These are phyloP conservation scores for Vigna mungo DNA, from an alignment of 306 rosid genomes.

Conservation along the genomic window DNA sequence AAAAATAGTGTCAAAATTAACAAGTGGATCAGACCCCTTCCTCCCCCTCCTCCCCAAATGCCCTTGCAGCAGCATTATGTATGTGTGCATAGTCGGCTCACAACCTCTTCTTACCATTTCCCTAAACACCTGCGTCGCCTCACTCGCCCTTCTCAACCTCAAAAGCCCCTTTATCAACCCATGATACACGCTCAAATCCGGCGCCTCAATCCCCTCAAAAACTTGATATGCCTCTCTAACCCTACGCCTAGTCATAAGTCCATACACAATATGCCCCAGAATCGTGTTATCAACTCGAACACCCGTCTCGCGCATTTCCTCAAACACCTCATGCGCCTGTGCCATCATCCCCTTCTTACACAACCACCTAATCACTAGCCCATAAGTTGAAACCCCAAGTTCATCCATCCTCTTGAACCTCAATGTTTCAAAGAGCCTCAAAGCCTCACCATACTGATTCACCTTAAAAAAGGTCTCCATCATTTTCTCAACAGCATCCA, in stretches of 20 bases:
- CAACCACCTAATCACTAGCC: constrained; percentile 72
- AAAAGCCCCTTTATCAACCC: constrained; percentile 79
- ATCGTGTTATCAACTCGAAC: constrained; percentile 59
- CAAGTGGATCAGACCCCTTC: constrained; percentile 76
- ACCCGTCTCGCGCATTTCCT: constrained; percentile 76
- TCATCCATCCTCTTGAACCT: constrained; percentile 69
- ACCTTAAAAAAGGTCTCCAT: constrained; percentile 72
- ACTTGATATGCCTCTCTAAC: constrained; percentile 65
- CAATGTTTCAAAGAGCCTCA: constrained; percentile 72
- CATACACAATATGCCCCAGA: constrained; percentile 59
- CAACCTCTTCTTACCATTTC: constrained; percentile 72
- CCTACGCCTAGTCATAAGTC: constrained; percentile 62
- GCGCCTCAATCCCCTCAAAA: constrained; percentile 45
- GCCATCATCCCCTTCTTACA: constrained; percentile 64
- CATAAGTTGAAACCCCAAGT: constrained; percentile 62
- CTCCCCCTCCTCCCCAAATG: constrained; percentile 67
- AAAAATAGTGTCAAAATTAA: constrained; percentile 81
- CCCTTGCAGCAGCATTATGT: constrained; percentile 85
- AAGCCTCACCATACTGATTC: constrained; percentile 59
- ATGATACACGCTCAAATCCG: constrained; percentile 65
- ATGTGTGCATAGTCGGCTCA: constrained; percentile 77
- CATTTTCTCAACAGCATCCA: constrained; percentile 68
- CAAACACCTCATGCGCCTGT: constrained; percentile 57
- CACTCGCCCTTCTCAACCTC: constrained; percentile 67
- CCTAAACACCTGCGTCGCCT: constrained; percentile 84